Evolutionary conservation across 2,329 filamentous ascomycete species (phyloP).

Genomic region (Pseudocercospora musae): DNA sequence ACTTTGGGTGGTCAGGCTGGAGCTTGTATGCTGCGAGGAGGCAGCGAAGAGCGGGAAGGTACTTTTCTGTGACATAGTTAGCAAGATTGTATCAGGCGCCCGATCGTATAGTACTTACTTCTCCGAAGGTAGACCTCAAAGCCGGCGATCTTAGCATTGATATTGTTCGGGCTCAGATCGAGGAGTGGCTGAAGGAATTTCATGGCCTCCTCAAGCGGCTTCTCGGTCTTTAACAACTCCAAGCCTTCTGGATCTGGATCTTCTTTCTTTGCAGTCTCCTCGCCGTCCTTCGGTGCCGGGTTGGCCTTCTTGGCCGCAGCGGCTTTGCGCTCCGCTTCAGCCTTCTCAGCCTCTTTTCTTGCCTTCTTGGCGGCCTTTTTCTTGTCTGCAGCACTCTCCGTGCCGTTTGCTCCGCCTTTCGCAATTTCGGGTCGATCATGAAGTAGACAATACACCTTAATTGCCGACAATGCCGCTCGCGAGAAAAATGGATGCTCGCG

Average conservation of each 20-base stretch:
- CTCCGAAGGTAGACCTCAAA: slow-evolving; percentile 86
- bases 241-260: slow-evolving; percentile 83
- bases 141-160: slow-evolving; percentile 77
- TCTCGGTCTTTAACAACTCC: slow-evolving; percentile 62
- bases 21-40: slow-evolving; percentile 70
- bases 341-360: slow-evolving; percentile 72
- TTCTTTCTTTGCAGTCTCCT: slow-evolving; percentile 67
- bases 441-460: slow-evolving; percentile 75
- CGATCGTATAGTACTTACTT: slow-evolving; percentile 56
- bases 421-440: slow-evolving; percentile 68
- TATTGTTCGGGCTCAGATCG: slow-evolving; percentile 74
- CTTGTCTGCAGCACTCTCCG: slow-evolving; percentile 77
- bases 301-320: slow-evolving; percentile 45
- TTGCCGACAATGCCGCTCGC: slow-evolving; percentile 74
- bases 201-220: slow-evolving; percentile 78
- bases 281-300: slow-evolving; percentile 55
- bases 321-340: slow-evolving; percentile 73
- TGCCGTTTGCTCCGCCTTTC: slow-evolving; percentile 72
- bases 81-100: neutral
- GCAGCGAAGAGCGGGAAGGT: slow-evolving; percentile 80
- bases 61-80: slow-evolving; percentile 59
- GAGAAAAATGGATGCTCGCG: slow-evolving; percentile 92
- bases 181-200: slow-evolving; percentile 81
- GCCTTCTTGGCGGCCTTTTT: slow-evolving; percentile 68
- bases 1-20: slow-evolving; percentile 64